These are phyloP conservation scores for Moesziomyces sp. DNA, from an alignment of 1,284 basidiomycete genomes.

Conservation along the genomic window DNA sequence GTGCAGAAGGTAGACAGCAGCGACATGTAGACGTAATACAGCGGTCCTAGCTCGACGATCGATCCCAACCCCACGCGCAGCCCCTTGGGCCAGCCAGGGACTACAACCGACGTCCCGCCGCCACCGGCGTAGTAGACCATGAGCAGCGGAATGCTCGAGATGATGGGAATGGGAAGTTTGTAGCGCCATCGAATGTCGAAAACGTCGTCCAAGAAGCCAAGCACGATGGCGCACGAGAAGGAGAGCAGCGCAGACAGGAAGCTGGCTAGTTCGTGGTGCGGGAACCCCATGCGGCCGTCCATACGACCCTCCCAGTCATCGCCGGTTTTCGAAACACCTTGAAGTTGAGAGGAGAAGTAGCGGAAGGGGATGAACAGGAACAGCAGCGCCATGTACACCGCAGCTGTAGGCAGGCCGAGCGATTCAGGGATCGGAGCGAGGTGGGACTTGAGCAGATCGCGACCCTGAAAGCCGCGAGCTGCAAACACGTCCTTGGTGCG, in stretches of 20 bases:
- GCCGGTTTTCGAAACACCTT: slow-evolving; percentile 18
- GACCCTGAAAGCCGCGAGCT: slow-evolving; percentile 56
- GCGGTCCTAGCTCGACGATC: slow-evolving; percentile 89
- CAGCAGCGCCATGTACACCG: slow-evolving; percentile 85
- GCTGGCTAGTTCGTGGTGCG: slow-evolving; percentile 89
- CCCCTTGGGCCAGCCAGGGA: slow-evolving; percentile 73
- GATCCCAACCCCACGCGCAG: slow-evolving; percentile 70
- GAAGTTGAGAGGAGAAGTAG: slow-evolving; percentile 52
- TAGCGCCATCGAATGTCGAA: slow-evolving; percentile 99
- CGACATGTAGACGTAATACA: slow-evolving; percentile 97
- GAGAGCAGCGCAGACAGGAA: slow-evolving; percentile 93
- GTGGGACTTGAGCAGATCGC: slow-evolving; percentile 60
- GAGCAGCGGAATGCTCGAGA: slow-evolving; percentile 91
- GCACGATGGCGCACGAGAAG: slow-evolving; percentile 87
- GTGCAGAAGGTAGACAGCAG: slow-evolving; percentile 95
- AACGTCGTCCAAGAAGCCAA: slow-evolving; percentile 96
- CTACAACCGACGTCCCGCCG: slow-evolving; percentile 92
- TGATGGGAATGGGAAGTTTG: slow-evolving; percentile 93
- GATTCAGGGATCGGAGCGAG: slow-evolving; percentile 81
- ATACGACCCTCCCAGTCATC: slow-evolving; percentile 54
- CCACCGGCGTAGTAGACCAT: slow-evolving; percentile 95
- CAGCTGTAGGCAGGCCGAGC: slow-evolving; percentile 87
- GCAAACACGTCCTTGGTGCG: slow-evolving; percentile 52
- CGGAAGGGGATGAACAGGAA: slow-evolving; percentile 66
- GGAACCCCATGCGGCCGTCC: slow-evolving; percentile 74